Base-by-base conservation (phyloP, 805 yeast genomes). In the Lachancea thermotolerans region DNA sequence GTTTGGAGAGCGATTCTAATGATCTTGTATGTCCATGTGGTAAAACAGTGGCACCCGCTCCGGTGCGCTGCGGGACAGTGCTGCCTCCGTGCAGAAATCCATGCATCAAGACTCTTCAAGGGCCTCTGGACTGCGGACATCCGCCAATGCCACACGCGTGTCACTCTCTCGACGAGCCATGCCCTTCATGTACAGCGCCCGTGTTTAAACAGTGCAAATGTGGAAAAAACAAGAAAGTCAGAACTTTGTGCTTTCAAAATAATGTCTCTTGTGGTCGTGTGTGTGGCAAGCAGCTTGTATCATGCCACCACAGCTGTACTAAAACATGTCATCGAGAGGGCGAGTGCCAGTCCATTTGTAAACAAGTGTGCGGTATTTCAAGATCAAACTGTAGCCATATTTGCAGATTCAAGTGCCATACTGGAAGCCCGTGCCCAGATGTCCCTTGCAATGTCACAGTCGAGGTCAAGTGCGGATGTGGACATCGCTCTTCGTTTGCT, bases 11-110 rank as follows among this genome's bases (percentile, higher is more conserved):
- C 4, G 74, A 84, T n/a, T 77, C 81, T 35, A 87, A 85, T 15
- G 95, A 87, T 59, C 67, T 85, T 53, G 75, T 79, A 2, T 87
- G 96, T 58, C 74, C 82, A 40, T 87, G 96, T 68, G 95, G 95
- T 2, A 71, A 74, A 50, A 87, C 95, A 0, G 74, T 84, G 2
- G 71, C 87, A 5, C 74, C 72, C 16, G 95, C 95, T 0, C 96
- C 96, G 0, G 87, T 86, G 9, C 68, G 95, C 51, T 87, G 96
- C 67, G 95, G 95, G 11, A 77, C 86, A 0, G 70, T 64, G 37
- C 59, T 85, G 30, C 83, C 83, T 3, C 72, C 71, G 10, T 87
- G 96, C 65, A 70, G 68, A 18, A 73, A 76, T 48, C 88, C 77
- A 49, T 87, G 96, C 62, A 64, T 68, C 2, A 69, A 86, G 41